Base-by-base conservation (phyloP, 164 flowering plant species). In the Buxus sempervirens region DNA sequence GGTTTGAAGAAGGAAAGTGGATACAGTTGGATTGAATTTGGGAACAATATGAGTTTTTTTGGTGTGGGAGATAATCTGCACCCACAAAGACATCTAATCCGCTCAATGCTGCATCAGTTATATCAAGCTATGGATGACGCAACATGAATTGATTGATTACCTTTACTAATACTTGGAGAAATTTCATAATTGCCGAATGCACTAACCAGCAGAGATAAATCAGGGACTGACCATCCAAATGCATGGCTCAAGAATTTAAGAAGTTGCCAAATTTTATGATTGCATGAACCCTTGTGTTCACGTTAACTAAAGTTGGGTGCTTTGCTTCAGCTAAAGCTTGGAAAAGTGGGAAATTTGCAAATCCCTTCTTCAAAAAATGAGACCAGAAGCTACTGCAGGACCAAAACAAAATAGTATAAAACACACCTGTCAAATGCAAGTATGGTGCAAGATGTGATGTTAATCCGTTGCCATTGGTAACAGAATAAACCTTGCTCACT, bases 341-440 rank as follows among this genome's bases (percentile, higher is more conserved):
- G 85, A 78, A 61, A 72, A 76, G 1, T 82, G 87, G 68, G 82
- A 54, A 4, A 79, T 78, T 85, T n/a, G n/a, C 87, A 83, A 10
- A 83, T 79, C n/a, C 83, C 84, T 42, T 83, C 87, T 5, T 85
- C 85, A n/a, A 60, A 85, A 83, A 8, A 81, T 83, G 79, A 83
- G 64, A 15, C 87, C 85, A 25, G 87, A 81, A 19, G 87, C 87
- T 5, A 83, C 51, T 10, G 18, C 5, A 45, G 51, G 13, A 10
- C 13, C 51, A 45, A 45, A 45, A 6, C 5, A 12, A 45, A 45
- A 45, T 15, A 45, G 18, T 45, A 45, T 45, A 6, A 45, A 45
- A 45, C 51, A 45, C 51, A 45, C 45, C 5, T 45, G 12, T 45
- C 51, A 45, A 45, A 5, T 6, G 51, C 51, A 45, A 45, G 51